phyloP scores from a whole-genome alignment of 371 early-diverging fungal genomes.

The Apophysomyces trapeziformis region DNA sequence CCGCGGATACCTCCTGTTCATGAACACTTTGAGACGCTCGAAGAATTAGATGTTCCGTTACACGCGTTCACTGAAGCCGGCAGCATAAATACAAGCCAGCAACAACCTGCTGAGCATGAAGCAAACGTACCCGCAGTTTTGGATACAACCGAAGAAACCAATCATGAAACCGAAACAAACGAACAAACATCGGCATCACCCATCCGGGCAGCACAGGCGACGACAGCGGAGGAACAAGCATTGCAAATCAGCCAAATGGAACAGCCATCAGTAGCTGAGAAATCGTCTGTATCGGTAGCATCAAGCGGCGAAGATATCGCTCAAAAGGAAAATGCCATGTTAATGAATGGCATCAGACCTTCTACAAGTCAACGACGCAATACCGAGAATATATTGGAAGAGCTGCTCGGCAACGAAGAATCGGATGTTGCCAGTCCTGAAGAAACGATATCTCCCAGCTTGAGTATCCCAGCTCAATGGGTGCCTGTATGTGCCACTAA shows the following conservation, averaged over 20 bases:
- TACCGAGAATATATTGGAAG: slow-evolving; percentile 1
- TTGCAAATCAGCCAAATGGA: too few relatives aligned
- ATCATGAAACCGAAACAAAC: too few relatives aligned
- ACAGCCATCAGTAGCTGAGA: too few relatives aligned
- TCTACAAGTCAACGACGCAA: neutral
- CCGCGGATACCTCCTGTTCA: neutral
- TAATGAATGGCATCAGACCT: neutral
- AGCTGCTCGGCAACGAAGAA: neutral
- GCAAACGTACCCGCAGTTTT: neutral
- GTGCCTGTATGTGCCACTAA: neutral
- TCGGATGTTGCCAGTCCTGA: neutral
- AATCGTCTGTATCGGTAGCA: too few relatives aligned
- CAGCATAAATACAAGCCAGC: neutral
- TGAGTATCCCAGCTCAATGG: neutral
- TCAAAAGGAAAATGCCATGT: neutral
- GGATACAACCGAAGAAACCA: too few relatives aligned
- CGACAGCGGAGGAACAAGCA: too few relatives aligned
- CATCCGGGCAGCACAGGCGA: too few relatives aligned
- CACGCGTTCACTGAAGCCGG: neutral
- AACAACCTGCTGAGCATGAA: neutral
- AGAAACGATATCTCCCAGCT: neutral
- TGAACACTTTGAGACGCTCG: slow-evolving; percentile 2
- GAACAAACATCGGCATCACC: too few relatives aligned
- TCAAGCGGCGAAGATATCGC: too few relatives aligned
- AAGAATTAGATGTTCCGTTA: neutral